Evolutionary conservation across 2,329 filamentous ascomycete genomes (phyloP).

Genomic region (Macrophomina tecta): DNA sequence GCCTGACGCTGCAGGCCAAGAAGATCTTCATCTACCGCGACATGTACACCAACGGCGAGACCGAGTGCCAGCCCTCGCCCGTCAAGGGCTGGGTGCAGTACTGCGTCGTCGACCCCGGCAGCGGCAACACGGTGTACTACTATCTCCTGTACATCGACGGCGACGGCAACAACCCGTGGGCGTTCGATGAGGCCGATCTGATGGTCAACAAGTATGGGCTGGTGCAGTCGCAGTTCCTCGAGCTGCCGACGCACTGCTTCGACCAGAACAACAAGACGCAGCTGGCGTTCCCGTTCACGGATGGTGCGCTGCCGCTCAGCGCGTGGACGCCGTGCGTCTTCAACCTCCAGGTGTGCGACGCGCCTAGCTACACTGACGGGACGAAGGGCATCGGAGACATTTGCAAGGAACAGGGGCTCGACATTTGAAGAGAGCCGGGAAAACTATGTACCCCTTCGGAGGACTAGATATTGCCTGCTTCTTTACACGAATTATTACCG

Average conservation of each 20-base stretch:
- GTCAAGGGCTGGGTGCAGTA: neutral
- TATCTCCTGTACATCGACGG: neutral
- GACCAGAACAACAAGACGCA: neutral
- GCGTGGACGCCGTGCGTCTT: neutral
- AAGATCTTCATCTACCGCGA: slow-evolving; percentile 8
- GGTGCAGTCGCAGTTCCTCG: neutral
- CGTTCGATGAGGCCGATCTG: neutral
- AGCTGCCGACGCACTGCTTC: slow-evolving; percentile 2
- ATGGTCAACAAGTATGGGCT: slow-evolving; percentile 14
- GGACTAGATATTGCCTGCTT: too few relatives aligned
- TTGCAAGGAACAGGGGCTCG: too few relatives aligned
- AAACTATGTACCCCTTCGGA: too few relatives aligned
- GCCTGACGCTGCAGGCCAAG: neutral
- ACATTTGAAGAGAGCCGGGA: too few relatives aligned
- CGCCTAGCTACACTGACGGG: too few relatives aligned
- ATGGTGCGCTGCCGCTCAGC: neutral
- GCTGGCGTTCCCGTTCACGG: neutral
- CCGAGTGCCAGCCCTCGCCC: neutral
- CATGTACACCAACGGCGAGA: neutral
- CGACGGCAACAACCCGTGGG: neutral
- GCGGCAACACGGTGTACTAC: neutral
- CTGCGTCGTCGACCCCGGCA: neutral
- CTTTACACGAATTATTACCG: too few relatives aligned
- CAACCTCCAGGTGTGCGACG: neutral
- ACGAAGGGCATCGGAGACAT: too few relatives aligned